A percentile compares a stretch with the other conserved stretches of the same genome.
Evolutionary conservation across 2,329 filamentous ascomycete species (phyloP).

Genomic region (Lomentospora prolificans): DNA sequence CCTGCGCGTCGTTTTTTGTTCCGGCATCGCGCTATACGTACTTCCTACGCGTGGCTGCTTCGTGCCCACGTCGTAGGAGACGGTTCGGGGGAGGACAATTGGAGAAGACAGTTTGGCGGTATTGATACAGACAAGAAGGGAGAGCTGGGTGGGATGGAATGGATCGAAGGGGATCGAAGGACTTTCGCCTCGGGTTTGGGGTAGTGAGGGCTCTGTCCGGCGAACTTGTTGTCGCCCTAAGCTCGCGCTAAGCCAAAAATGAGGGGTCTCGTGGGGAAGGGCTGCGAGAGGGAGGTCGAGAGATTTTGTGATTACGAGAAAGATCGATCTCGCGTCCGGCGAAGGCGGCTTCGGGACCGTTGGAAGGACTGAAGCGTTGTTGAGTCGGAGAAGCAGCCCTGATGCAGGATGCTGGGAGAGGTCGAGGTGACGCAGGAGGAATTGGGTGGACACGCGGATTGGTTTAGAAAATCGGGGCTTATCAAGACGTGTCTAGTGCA

Average conservation of each 20-base stretch:
- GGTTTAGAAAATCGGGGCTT: constrained; percentile 1
- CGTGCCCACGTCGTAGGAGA: constrained; percentile 81
- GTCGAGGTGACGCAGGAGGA: background rate
- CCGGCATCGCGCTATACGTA: constrained; percentile 49
- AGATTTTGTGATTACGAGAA: background rate
- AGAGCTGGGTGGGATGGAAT: constrained; percentile 2
- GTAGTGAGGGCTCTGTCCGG: background rate
- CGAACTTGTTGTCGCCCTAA: background rate
- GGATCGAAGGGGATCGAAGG: background rate
- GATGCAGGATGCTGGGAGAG: background rate
- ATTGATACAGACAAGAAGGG: constrained; percentile 32
- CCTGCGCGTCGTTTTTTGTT: constrained; percentile 58
- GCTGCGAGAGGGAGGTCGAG: background rate
- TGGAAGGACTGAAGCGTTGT: background rate
- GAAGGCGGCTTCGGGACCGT: background rate
- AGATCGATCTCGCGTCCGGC: background rate
- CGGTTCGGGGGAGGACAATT: constrained; percentile 76
- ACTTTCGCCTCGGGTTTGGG: background rate
- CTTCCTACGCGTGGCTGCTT: constrained; percentile 56
- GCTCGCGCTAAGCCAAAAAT: background rate
- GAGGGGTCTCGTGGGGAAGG: background rate
- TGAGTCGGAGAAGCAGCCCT: background rate
- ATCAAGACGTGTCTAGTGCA: background rate
- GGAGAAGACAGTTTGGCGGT: constrained; percentile 95
- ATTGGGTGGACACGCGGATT: background rate